These are phyloP conservation scores for Ambrosia artemisiifolia DNA, from an alignment of 129 eudicot genomes.

Conservation along the genomic window DNA sequence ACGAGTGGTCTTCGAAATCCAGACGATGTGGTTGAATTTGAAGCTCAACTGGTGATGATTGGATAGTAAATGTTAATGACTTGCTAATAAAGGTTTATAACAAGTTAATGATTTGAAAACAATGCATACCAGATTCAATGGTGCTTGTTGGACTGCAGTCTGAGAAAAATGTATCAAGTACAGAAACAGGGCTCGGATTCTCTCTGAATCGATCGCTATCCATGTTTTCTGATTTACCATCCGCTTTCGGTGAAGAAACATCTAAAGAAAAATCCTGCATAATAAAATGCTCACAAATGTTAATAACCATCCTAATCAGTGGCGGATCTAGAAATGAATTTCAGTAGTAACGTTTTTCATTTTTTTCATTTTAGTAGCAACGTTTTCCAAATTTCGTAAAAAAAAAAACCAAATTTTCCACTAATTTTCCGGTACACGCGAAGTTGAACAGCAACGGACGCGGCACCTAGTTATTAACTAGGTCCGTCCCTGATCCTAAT, in stretches of 20 bases:
- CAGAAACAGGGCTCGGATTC: constrained; percentile 70
- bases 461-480: no score
- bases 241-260: constrained; percentile 37
- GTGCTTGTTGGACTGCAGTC: constrained; percentile 56
- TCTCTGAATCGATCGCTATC: constrained; percentile 42
- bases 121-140: constrained; percentile 39
- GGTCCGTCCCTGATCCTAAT: no score
- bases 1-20: constrained; percentile 40
- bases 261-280: constrained; percentile 42
- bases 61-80: constrained; percentile 9
- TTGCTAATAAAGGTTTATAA: neutral
- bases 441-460: no score
- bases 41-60: constrained; percentile 35
- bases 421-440: no score
- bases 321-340: no score
- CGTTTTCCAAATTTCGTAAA: no score
- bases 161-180: constrained; percentile 51
- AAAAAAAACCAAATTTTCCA: no score
- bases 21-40: constrained; percentile 46
- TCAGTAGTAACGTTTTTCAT: no score
- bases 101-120: neutral
- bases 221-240: constrained; percentile 21
- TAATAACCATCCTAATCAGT: no score
- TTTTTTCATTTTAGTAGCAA: no score
- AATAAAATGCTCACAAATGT: neutral